Conservation (phyloP, 2,329 filamentous ascomycete species). For the Fusarium multiceps region DNA sequence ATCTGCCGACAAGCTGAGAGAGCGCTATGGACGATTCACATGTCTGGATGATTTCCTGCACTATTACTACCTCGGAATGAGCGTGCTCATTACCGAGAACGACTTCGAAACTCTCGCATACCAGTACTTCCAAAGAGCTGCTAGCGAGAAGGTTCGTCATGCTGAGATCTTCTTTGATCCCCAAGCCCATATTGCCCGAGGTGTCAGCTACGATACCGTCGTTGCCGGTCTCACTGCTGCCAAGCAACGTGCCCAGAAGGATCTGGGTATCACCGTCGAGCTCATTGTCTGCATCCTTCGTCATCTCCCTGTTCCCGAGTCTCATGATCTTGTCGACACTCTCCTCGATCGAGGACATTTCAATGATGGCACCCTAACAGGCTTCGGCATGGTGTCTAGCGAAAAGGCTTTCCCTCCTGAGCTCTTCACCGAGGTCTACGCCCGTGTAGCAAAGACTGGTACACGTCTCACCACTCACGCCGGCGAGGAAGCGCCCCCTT, state of each 20-base stretch:
- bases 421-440: conserved; percentile 72
- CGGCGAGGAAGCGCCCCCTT: conserved; percentile 77
- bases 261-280: conserved; percentile 72
- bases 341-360: conserved; percentile 57
- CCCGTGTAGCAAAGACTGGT: conserved; percentile 57
- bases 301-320: conserved; percentile 72
- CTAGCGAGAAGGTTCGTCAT: conserved; percentile 73
- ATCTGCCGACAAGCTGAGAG: conserved; percentile 67
- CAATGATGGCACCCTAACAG: conserved; percentile 64
- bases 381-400: conserved; percentile 76
- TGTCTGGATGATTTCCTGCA: conserved; percentile 81
- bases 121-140: conserved; percentile 75
- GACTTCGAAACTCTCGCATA: conserved; percentile 80
- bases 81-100: conserved; percentile 69
- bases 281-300: conserved; percentile 79
- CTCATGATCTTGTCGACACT: conserved; percentile 53
- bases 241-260: conserved; percentile 66
- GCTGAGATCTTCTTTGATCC: conserved; percentile 86
- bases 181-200: conserved; percentile 75
- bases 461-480: conserved; percentile 77
- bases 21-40: conserved; percentile 74
- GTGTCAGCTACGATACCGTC: conserved; percentile 71
- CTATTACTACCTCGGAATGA: conserved; percentile 83
- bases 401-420: conserved; percentile 67
- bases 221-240: conserved; percentile 72